Evolutionary conservation across 2,329 filamentous ascomycete species (phyloP).

Genomic region (Penicillium sp.): DNA sequence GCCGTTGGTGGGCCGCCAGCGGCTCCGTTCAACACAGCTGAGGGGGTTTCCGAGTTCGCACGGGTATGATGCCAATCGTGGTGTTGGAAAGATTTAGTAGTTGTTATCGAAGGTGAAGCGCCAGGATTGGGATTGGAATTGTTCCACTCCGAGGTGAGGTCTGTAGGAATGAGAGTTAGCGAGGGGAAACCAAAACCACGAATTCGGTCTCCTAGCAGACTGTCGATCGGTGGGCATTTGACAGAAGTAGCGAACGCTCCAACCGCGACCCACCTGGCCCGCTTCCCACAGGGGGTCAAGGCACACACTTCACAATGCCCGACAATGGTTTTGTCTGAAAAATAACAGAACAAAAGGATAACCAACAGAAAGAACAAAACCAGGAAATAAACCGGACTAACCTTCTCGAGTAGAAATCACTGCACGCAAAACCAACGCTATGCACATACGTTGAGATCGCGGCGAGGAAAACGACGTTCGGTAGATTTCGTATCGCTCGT

Average conservation of each 20-base stretch:
- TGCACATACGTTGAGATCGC: slow-evolving; percentile 71
- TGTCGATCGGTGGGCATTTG: slow-evolving; percentile 23
- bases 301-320: slow-evolving; percentile 14
- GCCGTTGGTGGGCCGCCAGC: slow-evolving; percentile 37
- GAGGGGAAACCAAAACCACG: slow-evolving; percentile 10
- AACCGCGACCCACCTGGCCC: slow-evolving; percentile 30
- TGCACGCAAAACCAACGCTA: slow-evolving; percentile 71
- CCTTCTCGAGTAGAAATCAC: slow-evolving; percentile 68
- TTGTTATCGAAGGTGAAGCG: slow-evolving; percentile 53
- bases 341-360: neutral
- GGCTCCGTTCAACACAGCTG: slow-evolving; percentile 55
- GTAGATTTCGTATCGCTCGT: slow-evolving; percentile 69
- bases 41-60: slow-evolving; percentile 65
- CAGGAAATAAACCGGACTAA: slow-evolving; percentile 47
- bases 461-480: slow-evolving; percentile 69
- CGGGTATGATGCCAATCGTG: slow-evolving; percentile 64
- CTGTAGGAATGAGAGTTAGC: slow-evolving; percentile 3
- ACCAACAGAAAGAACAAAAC: neutral
- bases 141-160: slow-evolving; percentile 14
- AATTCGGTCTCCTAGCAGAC: slow-evolving; percentile 11
- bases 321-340: slow-evolving; percentile 2
- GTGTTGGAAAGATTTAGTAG: slow-evolving; percentile 59
- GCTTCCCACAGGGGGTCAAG: slow-evolving; percentile 18
- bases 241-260: slow-evolving; percentile 31
- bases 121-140: slow-evolving; percentile 13